Evolutionary conservation across 192 early-diverging fungal species (phyloP).

Genomic region (Jimgerdemannia lactiflua): DNA sequence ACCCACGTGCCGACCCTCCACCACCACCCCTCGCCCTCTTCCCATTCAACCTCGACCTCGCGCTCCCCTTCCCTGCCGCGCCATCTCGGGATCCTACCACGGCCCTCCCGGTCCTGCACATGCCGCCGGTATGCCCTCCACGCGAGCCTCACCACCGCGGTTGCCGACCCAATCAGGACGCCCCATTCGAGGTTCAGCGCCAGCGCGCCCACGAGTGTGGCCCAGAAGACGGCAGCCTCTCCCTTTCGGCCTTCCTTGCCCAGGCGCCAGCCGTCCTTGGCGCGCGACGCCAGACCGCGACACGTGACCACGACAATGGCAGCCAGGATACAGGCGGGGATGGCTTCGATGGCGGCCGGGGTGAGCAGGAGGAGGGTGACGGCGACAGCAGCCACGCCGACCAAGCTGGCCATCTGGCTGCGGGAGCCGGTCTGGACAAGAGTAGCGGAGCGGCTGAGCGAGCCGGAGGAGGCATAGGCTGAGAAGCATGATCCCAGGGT

Average conservation of each 20-base stretch:
- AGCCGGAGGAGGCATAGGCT: conserved; percentile 35
- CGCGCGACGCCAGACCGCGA: conserved; percentile 19
- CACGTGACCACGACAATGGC: conserved; percentile 30
- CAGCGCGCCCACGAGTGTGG: conserved; percentile 23
- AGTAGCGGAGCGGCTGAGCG: conserved; percentile 25
- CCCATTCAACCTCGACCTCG: too few relatives aligned
- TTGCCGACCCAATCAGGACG: conserved; percentile 18
- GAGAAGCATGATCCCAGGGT: conserved; percentile 32
- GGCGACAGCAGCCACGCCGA: conserved; percentile 24
- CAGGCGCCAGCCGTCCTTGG: conserved; percentile 22
- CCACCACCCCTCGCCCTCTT: too few relatives aligned
- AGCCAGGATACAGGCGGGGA: conserved; percentile 28
- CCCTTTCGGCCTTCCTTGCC: conserved; percentile 24
- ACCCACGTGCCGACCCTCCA: too few relatives aligned
- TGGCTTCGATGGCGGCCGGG: conserved; percentile 25
- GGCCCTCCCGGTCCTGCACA: too few relatives aligned
- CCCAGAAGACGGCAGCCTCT: conserved; percentile 32
- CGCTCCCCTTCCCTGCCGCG: too few relatives aligned
- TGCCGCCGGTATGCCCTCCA: too few relatives aligned
- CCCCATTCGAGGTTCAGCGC: conserved; percentile 33
- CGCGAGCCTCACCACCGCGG: conserved; percentile 7
- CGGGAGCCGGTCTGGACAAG: conserved; percentile 25
- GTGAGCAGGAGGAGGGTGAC: conserved; percentile 30
- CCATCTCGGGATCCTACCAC: too few relatives aligned
- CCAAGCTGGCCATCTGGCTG: conserved; percentile 23